Conservation (phyloP, 441 rosid genomes). For the Gossypium schwendimanii region DNA sequence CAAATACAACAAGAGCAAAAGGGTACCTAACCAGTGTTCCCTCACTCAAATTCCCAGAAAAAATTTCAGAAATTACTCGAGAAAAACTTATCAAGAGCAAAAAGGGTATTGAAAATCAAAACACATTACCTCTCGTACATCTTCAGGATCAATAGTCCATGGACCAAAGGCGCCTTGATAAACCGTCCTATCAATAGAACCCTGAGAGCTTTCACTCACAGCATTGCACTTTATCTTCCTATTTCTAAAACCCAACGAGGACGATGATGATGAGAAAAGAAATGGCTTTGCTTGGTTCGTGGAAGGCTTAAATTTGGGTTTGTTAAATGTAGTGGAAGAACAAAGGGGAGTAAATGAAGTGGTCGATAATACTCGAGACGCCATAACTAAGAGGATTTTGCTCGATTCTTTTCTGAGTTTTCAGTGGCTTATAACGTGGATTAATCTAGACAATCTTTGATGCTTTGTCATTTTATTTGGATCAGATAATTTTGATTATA, state of each 20-base stretch:
- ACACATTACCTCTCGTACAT: slow-evolving; percentile 65
- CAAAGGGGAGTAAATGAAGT: slow-evolving; percentile 23
- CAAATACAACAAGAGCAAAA: too few species aligned
- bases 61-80: background rate
- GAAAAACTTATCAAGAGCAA: background rate
- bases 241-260: slow-evolving; percentile 11
- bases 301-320: background rate
- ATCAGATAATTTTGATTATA: background rate
- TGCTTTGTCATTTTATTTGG: background rate
- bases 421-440: background rate
- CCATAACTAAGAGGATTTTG: slow-evolving; percentile 27
- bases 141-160: slow-evolving; percentile 77
- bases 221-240: slow-evolving; percentile 40
- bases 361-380: slow-evolving; percentile 32
- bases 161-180: slow-evolving; percentile 73
- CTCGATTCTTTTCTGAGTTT: background rate
- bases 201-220: slow-evolving; percentile 44
- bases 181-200: slow-evolving; percentile 38
- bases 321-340: slow-evolving; percentile 13
- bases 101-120: background rate
- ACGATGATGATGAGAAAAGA: background rate
- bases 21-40: too few species aligned
- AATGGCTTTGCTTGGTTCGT: background rate
- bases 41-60: background rate
- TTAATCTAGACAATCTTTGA: background rate